Evolutionary conservation across 2,329 filamentous ascomycete species (phyloP).

Genomic region (Cyclaneusma minus): DNA sequence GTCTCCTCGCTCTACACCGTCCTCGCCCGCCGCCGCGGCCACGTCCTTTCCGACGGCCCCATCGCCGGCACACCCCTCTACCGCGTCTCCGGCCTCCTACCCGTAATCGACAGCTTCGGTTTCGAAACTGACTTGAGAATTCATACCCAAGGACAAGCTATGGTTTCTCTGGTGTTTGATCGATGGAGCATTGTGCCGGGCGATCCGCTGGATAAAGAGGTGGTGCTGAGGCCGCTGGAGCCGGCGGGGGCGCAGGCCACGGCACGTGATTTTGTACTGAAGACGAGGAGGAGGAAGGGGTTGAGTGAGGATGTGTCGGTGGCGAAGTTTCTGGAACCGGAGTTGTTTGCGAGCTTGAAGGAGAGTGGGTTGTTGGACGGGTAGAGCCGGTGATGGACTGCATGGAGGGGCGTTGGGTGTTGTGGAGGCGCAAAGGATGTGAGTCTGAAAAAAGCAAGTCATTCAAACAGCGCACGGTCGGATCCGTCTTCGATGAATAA

Average conservation of each 20-base stretch:
- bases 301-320: conserved; percentile 91
- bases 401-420: too few relatives aligned
- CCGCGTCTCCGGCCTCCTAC: conserved; percentile 76
- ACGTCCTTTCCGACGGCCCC: conserved; percentile 86
- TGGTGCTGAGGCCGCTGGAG: conserved; percentile 70
- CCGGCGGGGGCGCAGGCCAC: conserved; percentile 79
- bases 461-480: too few relatives aligned
- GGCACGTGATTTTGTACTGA: conserved; percentile 89
- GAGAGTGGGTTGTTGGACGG: conserved; percentile 76
- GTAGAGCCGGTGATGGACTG: too few relatives aligned
- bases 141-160: conserved; percentile 85
- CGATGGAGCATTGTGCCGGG: conserved; percentile 92
- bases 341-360: conserved; percentile 76
- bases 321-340: conserved; percentile 89
- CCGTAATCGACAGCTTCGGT: conserved; percentile 93
- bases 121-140: conserved; percentile 97
- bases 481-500: too few relatives aligned
- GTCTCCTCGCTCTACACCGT: conserved; percentile 86
- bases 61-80: conserved; percentile 92
- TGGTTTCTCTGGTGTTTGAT: conserved; percentile 85
- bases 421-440: too few relatives aligned
- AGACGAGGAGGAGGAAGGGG: conserved; percentile 86
- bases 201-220: conserved; percentile 80
- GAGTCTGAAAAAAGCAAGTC: too few relatives aligned
- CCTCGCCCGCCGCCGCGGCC: conserved; percentile 72